Conservation (phyloP, 495 filamentous ascomycete species). For the Talaromyces trachyspermus region DNA sequence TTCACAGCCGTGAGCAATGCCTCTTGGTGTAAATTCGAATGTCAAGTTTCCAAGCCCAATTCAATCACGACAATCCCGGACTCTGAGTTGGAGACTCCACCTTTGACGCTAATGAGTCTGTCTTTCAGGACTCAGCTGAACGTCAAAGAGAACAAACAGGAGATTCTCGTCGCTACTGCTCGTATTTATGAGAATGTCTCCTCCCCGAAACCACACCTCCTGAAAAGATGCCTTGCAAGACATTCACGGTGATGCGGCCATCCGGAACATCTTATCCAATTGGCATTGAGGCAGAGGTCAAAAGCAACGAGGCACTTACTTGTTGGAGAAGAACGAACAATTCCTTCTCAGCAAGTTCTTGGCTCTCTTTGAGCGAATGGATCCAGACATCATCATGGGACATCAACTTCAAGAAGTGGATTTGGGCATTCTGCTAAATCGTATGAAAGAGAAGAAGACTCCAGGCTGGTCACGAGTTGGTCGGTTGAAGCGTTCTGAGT, state of each 20-base stretch:
- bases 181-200: constrained; percentile 88
- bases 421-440: constrained; percentile 80
- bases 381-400: constrained; percentile 93
- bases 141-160: constrained; percentile 90
- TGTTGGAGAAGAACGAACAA: constrained; percentile 72
- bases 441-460: constrained; percentile 83
- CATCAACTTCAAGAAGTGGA: constrained; percentile 96
- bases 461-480: constrained; percentile 91
- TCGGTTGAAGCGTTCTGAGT: constrained; percentile 70
- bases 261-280: constrained; percentile 65
- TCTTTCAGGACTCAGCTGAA: constrained; percentile 84
- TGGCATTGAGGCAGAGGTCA: constrained; percentile 71
- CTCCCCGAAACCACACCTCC: constrained; percentile 74
- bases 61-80: constrained; percentile 63
- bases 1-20: constrained; percentile 81
- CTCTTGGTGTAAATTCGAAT: constrained; percentile 95
- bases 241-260: constrained; percentile 87
- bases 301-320: constrained; percentile 67
- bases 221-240: constrained; percentile 80
- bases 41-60: constrained; percentile 68
- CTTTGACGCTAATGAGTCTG: constrained; percentile 89
- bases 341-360: constrained; percentile 81
- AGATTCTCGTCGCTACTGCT: constrained; percentile 83
- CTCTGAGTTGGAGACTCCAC: constrained; percentile 71
- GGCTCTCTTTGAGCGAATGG: constrained; percentile 75